A percentile compares a stretch with the other conserved stretches of the same genome.
Evolutionary conservation across 2,329 filamentous ascomycete species (phyloP).

Genomic region (Tolypocladium paradoxum): DNA sequence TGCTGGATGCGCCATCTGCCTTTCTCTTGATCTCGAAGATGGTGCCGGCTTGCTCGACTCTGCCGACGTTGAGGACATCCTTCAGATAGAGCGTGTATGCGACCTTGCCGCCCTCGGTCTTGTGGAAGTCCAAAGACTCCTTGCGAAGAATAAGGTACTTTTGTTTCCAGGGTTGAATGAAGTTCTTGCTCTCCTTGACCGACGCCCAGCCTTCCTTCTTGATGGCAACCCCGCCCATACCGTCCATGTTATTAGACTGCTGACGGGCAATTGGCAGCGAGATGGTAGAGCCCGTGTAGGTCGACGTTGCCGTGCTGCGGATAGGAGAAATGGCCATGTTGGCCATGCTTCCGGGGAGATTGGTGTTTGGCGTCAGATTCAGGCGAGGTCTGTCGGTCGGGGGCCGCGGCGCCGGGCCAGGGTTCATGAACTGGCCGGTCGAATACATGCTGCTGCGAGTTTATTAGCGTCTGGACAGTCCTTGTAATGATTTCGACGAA

Average conservation of each 20-base stretch:
- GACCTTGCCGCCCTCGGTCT: constrained; percentile 78
- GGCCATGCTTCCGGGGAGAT: constrained; percentile 67
- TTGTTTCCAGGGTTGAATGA: constrained; percentile 80
- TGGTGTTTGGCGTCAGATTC: constrained; percentile 65
- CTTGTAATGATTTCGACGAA: background rate
- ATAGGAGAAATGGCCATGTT: constrained; percentile 67
- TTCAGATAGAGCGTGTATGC: constrained; percentile 77
- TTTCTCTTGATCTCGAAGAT: constrained; percentile 88
- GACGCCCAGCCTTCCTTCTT: constrained; percentile 76
- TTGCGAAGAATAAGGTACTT: constrained; percentile 88
- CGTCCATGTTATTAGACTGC: constrained; percentile 49
- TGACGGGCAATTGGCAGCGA: constrained; percentile 58
- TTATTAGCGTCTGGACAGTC: constrained; percentile 2
- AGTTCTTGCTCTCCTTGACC: constrained; percentile 82
- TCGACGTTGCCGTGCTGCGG: constrained; percentile 53
- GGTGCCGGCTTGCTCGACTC: constrained; percentile 82
- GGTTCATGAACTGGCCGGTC: constrained; percentile 80
- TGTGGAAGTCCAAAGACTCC: constrained; percentile 88
- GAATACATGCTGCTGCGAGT: constrained; percentile 39
- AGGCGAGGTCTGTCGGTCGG: constrained; percentile 76
- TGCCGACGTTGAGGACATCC: constrained; percentile 80
- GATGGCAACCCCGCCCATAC: constrained; percentile 57
- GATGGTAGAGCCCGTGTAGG: constrained; percentile 61
- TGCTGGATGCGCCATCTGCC: constrained; percentile 56
- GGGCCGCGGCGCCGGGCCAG: constrained; percentile 84